Conservation (phyloP, 352 stramenopile genomes). For the Phytopythium sindhum region DNA sequence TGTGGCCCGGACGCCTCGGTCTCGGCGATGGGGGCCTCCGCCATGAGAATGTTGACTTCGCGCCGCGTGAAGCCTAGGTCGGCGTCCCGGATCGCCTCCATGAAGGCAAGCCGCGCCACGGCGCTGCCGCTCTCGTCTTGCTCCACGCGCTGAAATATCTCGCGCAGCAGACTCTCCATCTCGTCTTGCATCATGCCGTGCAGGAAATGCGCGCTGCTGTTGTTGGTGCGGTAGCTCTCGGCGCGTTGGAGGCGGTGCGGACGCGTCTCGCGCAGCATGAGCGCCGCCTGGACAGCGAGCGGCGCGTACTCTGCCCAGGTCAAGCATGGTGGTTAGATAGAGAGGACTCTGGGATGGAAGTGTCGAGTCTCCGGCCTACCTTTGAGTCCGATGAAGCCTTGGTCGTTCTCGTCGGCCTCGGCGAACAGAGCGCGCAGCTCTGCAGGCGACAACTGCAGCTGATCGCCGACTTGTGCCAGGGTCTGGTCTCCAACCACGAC, state of each 20-base stretch:
- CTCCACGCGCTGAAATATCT: constrained; percentile 73
- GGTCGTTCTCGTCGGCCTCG: constrained; percentile 66
- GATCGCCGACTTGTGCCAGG: constrained; percentile 36
- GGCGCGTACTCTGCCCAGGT: constrained; percentile 39
- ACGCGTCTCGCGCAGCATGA: constrained; percentile 42
- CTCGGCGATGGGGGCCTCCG: constrained; percentile 34
- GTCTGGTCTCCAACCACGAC: constrained; percentile 12
- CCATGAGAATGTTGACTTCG: constrained; percentile 80
- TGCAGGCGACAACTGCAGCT: constrained; percentile 47
- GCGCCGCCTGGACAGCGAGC: constrained; percentile 38
- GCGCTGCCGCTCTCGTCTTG: constrained; percentile 39
- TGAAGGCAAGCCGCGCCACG: constrained; percentile 52
- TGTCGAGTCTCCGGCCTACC: constrained; percentile 11
- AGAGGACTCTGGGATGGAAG: background rate
- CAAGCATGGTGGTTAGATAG: background rate
- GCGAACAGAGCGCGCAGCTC: constrained; percentile 61
- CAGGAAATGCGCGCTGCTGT: constrained; percentile 48
- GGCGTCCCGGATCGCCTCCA: constrained; percentile 60
- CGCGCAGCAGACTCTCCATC: constrained; percentile 69
- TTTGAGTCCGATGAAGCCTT: constrained; percentile 40
- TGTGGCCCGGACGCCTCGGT: constrained; percentile 19
- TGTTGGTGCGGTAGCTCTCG: constrained; percentile 34
- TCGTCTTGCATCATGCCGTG: constrained; percentile 83
- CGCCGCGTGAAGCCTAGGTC: constrained; percentile 63
- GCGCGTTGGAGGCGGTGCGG: constrained; percentile 41